Base-by-base conservation (phyloP, 805 yeast species). In the Candida wancherniae region DNA sequence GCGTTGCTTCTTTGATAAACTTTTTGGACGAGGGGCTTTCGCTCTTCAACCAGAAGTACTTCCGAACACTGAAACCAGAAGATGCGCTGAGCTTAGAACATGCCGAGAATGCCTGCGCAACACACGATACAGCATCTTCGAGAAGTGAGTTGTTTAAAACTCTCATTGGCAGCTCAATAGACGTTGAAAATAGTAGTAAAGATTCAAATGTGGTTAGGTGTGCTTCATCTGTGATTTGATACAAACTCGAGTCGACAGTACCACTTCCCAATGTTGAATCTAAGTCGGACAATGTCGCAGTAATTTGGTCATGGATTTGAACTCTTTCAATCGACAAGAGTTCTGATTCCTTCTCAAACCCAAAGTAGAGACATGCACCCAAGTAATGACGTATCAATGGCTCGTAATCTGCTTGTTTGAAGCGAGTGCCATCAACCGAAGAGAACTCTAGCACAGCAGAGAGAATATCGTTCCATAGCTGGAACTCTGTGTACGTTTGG, bases 31-130 rank as follows among this genome's bases (percentile, higher is more conserved):
- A 22, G 1, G 28, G 8, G 5, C n/a, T n/a, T n/a, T n/a, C n/a
- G n/a, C n/a, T n/a, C 33, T 55, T 57, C 23, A 56, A 44, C 9
- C 39, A 26, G 24, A 64, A 42, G 33, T 44, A 64, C 17, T 52
- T 48, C 4, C 30, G 31, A n/a, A 64, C 45, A 1, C 65, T 54
- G n/a, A 60, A 45, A 20, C 55, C 58, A 28, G n/a, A n/a, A n/a
- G n/a, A n/a, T n/a, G n/a, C n/a, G n/a, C n/a, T n/a, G n/a, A n/a
- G n/a, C n/a, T n/a, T n/a, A n/a, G n/a, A n/a, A n/a, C n/a, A n/a
- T n/a, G n/a, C n/a, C n/a, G n/a, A n/a, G n/a, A n/a, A n/a, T n/a
- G n/a, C n/a, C n/a, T n/a, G n/a, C n/a, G n/a, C n/a, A n/a, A n/a
- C n/a, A n/a, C n/a, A n/a, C n/a, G n/a, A n/a, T n/a, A n/a, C n/a